Evolutionary conservation across 371 early-diverging fungal species (phyloP).

Genomic region (Fennellomyces sp.): DNA sequence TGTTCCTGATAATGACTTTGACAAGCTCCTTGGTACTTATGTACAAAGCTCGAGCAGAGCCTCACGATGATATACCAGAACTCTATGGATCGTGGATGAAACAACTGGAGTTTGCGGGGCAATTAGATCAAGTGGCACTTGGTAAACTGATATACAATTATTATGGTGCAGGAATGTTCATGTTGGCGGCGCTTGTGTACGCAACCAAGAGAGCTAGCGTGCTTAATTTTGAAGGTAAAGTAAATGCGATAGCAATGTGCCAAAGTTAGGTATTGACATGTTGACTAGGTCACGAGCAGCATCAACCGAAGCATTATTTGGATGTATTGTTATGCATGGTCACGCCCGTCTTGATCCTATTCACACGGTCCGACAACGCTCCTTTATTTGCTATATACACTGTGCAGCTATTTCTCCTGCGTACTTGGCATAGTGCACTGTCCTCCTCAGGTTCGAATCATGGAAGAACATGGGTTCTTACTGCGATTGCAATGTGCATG

Average conservation of each 20-base stretch:
- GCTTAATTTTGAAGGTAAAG: conserved; percentile 1
- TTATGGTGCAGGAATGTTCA: conserved; percentile 30
- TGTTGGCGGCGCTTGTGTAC: conserved; percentile 31
- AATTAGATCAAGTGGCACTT: conserved; percentile 31
- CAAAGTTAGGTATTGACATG: background rate
- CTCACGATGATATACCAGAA: conserved; percentile 10
- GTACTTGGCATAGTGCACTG: conserved; percentile 33
- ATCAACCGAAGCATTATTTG: conserved; percentile 16
- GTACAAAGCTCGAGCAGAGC: conserved; percentile 15
- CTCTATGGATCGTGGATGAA: conserved; percentile 16
- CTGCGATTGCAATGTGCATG: conserved; percentile 29
- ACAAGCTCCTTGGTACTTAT: conserved; percentile 21
- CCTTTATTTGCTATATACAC: conserved; percentile 60
- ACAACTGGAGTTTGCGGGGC: conserved; percentile 23
- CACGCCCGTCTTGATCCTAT: conserved; percentile 60
- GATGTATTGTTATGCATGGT: conserved; percentile 29
- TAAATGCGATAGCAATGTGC: background rate
- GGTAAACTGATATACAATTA: conserved; percentile 47
- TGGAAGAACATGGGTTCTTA: background rate
- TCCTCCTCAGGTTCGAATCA: background rate
- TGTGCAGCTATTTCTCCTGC: conserved; percentile 47
- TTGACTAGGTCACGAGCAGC: background rate
- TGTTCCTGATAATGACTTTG: conserved; percentile 13
- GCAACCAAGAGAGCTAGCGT: conserved; percentile 25
- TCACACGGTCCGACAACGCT: conserved; percentile 65